These are phyloP conservation scores for Strombidium stylifer DNA, from an alignment of 73 alveolate genomes.

Conservation along the genomic window DNA sequence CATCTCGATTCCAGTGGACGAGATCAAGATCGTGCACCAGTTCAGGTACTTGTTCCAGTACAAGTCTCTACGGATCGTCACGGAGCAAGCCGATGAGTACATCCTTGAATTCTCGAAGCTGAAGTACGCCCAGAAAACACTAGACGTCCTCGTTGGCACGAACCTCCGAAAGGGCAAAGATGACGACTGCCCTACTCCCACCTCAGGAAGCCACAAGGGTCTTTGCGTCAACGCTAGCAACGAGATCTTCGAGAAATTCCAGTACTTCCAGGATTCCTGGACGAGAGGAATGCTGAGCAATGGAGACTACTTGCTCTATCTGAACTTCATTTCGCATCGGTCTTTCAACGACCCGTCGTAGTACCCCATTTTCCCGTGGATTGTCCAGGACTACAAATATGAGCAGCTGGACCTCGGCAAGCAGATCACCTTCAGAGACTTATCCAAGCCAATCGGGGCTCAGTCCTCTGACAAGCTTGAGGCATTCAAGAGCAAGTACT, in stretches of 20 bases:
- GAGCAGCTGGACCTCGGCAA: constrained; percentile 45
- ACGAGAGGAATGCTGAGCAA: constrained; percentile 37
- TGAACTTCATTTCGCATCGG: constrained; percentile 63
- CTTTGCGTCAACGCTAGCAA: neutral
- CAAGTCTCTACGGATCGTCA: constrained; percentile 3
- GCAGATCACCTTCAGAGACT: constrained; percentile 88
- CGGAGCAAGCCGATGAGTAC: neutral
- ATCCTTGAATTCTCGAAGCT: neutral
- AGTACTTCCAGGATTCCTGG: constrained; percentile 17
- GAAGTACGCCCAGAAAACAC: neutral
- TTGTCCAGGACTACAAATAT: constrained; percentile 57
- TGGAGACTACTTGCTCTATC: constrained; percentile 70
- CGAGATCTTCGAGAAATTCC: neutral
- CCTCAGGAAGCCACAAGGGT: neutral
- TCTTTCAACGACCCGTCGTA: constrained; percentile 70
- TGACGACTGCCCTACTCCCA: neutral
- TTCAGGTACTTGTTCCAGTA: constrained; percentile 34
- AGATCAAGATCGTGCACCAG: constrained; percentile 1
- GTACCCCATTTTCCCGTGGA: constrained; percentile 89
- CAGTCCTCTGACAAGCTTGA: constrained; percentile 87
- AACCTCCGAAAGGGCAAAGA: neutral
- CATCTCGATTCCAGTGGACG: neutral
- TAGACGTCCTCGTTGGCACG: neutral
- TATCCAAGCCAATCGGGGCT: constrained; percentile 98
- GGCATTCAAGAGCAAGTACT: constrained; percentile 64